Evolutionary conservation across 2,329 filamentous ascomycete species (phyloP), one percentile per base, ranked within the genome.

Genomic region (Trichophyton benhamiae): DNA sequence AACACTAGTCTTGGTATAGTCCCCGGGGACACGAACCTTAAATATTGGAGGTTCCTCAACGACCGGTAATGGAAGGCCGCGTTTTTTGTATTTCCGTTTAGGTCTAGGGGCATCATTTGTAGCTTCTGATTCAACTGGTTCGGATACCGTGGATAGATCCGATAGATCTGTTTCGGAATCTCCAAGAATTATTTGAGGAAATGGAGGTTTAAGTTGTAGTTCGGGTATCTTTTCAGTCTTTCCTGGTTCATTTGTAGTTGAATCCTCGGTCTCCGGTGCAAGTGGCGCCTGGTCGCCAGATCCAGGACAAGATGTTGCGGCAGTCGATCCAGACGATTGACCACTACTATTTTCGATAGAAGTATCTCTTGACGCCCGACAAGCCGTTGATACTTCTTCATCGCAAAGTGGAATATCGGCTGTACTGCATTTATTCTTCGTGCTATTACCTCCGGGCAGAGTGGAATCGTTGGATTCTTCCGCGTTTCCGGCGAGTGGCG

Each of bases 1-100:
- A 11, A 86, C 79, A 0, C 85, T 81, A 0, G 90, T 95, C 20
- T 92, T 83, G 33, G 89, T 86, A 74, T 97, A 97, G 74, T 94
- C 89, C 0, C 88, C 87, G 0, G 87, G 87, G 0, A 78, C 76
- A 36, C 88, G 85, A 52, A 70, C 13, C 52, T 58, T 68, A 8
- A 44, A 44, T 4, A 44, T 44, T 3, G 68, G 67, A 3, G 66
- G 65, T 44, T 73, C 71, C 8, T 70, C 69, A 36, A 76, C 69
- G 30, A 76, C 72, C 0, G 74, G 75, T 15, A 71, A 65, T 36
- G 75, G 66, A 3, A 77, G 60, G 48, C 63, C 63, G 30, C 63
- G 65, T 63, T 69, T 64, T 46, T 68, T 64, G 22, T 69, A 64
- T 52, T 62, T 65, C 63, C 68, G 64, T 57, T 66, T 67, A n/a